phyloP scores from a whole-genome alignment of 2,329 filamentous ascomycete species.

The Aspergillus viridinutans region DNA sequence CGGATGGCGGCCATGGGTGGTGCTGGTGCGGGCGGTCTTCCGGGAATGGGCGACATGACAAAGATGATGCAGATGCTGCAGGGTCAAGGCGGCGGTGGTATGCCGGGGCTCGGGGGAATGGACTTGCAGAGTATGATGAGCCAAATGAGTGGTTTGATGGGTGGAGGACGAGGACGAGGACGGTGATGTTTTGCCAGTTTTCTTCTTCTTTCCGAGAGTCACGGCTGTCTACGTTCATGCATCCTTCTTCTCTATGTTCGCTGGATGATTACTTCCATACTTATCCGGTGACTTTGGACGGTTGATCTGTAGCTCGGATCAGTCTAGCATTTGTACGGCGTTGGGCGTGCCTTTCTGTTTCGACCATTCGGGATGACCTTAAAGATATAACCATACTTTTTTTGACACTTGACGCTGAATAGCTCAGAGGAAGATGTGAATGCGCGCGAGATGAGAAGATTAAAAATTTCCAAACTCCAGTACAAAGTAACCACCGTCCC shows the following conservation, averaged over 20 bases:
- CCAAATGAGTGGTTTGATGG: conserved; percentile 65
- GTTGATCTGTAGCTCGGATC: not conserved
- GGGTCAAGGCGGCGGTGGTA: conserved; percentile 64
- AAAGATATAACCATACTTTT: not conserved
- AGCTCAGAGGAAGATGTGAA: not conserved
- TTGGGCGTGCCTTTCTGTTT: conserved; percentile 12
- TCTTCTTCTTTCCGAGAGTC: conserved; percentile 1
- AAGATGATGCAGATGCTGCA: conserved; percentile 97
- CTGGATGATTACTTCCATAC: conserved; percentile 13
- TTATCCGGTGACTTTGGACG: conserved; percentile 9
- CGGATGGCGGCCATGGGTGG: conserved; percentile 89
- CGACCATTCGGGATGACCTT: not conserved
- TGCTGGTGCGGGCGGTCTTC: conserved; percentile 53
- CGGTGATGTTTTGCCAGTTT: conserved; percentile 13
- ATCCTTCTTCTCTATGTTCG: conserved; percentile 5
- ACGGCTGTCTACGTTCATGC: not conserved
- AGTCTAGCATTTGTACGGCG: conserved; percentile 13
- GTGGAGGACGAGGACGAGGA: conserved; percentile 30
- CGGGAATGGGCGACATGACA: conserved; percentile 78
- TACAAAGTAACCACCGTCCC: not conserved
- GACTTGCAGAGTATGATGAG: conserved; percentile 71
- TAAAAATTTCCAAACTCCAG: not conserved
- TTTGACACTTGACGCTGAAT: conserved; percentile 1
- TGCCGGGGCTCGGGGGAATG: conserved; percentile 55
- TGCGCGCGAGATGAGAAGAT: not conserved